Conservation (phyloP, 116 monocot species). For the Iris pallida region DNA sequence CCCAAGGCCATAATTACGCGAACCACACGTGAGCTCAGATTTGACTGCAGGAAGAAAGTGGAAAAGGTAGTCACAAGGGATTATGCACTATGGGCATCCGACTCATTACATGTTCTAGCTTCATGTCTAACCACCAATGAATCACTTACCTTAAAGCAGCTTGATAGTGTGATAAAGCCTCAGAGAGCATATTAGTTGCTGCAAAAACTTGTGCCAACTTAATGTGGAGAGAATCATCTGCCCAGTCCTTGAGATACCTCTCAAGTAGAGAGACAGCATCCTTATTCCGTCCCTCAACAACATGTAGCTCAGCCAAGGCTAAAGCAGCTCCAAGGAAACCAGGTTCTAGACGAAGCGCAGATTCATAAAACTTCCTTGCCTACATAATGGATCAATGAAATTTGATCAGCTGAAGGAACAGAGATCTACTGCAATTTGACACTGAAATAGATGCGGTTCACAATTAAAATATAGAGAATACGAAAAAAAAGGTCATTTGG, state of each 20-base stretch:
- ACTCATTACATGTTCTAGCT: no score
- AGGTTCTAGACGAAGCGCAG: slow-evolving; percentile 91
- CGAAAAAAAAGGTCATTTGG: no score
- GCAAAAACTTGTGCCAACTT: slow-evolving; percentile 98
- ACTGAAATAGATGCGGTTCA: no score
- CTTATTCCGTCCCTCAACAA: slow-evolving; percentile 75
- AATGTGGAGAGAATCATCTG: slow-evolving; percentile 95
- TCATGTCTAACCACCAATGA: no score
- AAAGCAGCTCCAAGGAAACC: slow-evolving; percentile 96
- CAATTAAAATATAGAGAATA: no score
- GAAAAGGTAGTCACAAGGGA: no score
- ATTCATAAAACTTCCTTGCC: slow-evolving; percentile 98
- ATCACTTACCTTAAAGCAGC: slow-evolving; percentile 76
- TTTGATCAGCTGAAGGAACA: no score
- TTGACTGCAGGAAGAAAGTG: no score
- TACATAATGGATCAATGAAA: slow-evolving; percentile 10
- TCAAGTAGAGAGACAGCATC: slow-evolving; percentile 91
- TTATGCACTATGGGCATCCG: no score
- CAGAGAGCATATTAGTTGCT: slow-evolving; percentile 84
- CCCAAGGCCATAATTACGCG: no score
- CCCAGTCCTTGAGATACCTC: slow-evolving; percentile 89
- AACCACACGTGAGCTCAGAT: no score
- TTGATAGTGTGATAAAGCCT: slow-evolving; percentile 94
- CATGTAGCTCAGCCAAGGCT: slow-evolving; percentile 93
- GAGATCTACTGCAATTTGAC: no score